Evolutionary conservation across 176 grass and related monocot species (phyloP), one percentile per base, ranked within the genome.

Genomic region (Raddia guianensis): DNA sequence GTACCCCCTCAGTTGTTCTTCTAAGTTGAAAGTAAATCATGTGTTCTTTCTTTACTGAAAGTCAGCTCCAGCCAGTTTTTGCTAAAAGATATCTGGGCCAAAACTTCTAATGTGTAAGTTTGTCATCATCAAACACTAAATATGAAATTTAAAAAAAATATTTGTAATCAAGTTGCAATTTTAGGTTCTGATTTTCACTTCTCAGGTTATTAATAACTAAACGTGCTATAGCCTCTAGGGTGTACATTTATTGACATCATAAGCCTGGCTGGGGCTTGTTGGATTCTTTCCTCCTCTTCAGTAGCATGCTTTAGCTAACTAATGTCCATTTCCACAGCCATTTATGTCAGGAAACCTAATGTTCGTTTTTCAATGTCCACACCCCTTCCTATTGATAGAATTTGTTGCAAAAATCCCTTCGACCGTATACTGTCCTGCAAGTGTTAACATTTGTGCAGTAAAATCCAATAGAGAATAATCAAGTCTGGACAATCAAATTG

Each of bases 401-500:
- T 74, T 55, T 43, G 2, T 64, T 45, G 64, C 12, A 67, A 58
- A 54, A 3, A 53, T 44, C 3, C 54, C 14, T 8, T 15, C 49
- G 19, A 58, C 18, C 14, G 12, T 27, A 32, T 19, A n/a, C n/a
- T 57, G 4, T 12, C 27, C 8, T 69, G 0, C 4, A 74, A 34
- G 49, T n/a, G 18, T 50, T 50, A 55, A 50, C 60, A 80, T 16
- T 62, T 70, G 54, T 46, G 35, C 37, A 71, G 9, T 27, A 66
- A 47, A 66, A 47, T 46, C 19, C 18, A 69, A 52, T 49, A n/a
- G 12, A 65, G 14, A 45, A 48, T 9, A 49, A 49, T 73, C 37
- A 72, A 10, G 12, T 35, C 27, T 13, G 77, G 19, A 68, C 2
- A 79, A 79, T 60, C n/a, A 74, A 73, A 52, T 49, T 40, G 20